A percentile compares a stretch with the other conserved stretches of the same genome.
Conservation (phyloP, 805 yeast genomes). For the Schizosaccharomyces osmophilus region DNA sequence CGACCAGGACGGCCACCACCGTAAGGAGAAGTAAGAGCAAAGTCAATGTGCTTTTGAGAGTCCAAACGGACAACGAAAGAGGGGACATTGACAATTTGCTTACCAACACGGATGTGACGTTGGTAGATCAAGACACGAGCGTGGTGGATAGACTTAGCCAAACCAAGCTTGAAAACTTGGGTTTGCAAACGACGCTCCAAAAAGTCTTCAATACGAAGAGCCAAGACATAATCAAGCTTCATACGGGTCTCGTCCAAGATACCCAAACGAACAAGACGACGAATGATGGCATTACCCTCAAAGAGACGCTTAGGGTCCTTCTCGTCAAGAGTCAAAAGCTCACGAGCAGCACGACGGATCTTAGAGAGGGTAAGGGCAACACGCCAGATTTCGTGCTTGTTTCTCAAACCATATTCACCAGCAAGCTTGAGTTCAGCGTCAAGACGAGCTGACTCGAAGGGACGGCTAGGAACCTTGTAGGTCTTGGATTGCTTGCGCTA, state of each 20-base stretch:
- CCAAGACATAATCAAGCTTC: conserved; percentile 99
- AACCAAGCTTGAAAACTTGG: conserved; percentile 98
- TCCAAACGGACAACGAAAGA: conserved; percentile 99
- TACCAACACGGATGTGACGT: conserved; percentile 99
- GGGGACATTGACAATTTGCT: conserved; percentile 96
- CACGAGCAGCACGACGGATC: conserved; percentile 99
- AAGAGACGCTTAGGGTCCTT: conserved; percentile 99
- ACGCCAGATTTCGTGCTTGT: conserved; percentile 99
- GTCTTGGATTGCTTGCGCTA: conserved; percentile 92
- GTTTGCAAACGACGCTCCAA: conserved; percentile 99
- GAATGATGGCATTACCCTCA: conserved; percentile 99
- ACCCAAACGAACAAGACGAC: conserved; percentile 98
- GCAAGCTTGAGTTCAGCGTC: conserved; percentile 98
- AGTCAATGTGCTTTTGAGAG: conserved; percentile 99
- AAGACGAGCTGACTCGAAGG: conserved; percentile 78
- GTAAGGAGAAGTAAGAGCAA: conserved; percentile 96
- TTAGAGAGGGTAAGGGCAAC: conserved; percentile 96
- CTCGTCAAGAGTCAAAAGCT: conserved; percentile 97
- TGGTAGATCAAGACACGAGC: conserved; percentile 96
- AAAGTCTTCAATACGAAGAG: conserved; percentile 95
- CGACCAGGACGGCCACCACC: conserved; percentile 99
- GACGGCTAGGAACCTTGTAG: conserved; percentile 77
- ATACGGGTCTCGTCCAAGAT: conserved; percentile 96
- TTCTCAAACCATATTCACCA: conserved; percentile 98
- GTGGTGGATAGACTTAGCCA: conserved; percentile 98